A percentile compares a stretch with the other conserved stretches of the same genome.
Evolutionary conservation across 2,329 filamentous ascomycete genomes (phyloP).

Genomic region (Phoma sp.): DNA sequence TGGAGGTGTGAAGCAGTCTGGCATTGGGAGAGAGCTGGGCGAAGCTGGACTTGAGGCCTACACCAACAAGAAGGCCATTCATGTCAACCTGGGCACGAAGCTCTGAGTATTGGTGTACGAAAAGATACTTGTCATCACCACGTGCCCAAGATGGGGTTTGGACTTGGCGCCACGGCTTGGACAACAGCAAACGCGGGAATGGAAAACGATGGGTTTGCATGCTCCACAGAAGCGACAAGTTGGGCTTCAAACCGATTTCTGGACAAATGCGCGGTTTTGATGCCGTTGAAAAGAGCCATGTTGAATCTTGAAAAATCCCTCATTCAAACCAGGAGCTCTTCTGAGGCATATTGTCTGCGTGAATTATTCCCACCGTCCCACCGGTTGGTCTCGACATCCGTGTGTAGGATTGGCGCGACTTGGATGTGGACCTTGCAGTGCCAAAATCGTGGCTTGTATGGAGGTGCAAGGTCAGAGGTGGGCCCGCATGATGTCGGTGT

Average conservation of each 20-base stretch:
- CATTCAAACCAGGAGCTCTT: not conserved
- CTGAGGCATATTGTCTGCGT: conserved; percentile 10
- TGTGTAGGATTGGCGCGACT: conserved; percentile 6
- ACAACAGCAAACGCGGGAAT: conserved; percentile 1
- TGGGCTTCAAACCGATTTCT: not conserved
- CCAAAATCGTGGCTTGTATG: conserved; percentile 13
- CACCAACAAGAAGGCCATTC: conserved; percentile 63
- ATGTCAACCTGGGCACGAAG: conserved; percentile 56
- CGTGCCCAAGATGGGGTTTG: conserved; percentile 30
- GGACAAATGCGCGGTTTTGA: not conserved
- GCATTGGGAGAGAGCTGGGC: conserved; percentile 66
- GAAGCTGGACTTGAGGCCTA: conserved; percentile 68
- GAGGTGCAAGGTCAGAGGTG: conserved; percentile 11
- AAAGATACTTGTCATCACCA: conserved; percentile 19
- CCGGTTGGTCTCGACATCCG: not conserved
- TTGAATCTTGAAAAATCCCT: not conserved
- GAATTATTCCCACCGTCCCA: not conserved
- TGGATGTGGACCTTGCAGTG: not conserved
- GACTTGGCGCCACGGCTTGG: conserved; percentile 46
- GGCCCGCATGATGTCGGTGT: conserved; percentile 14
- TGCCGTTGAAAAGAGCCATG: not conserved
- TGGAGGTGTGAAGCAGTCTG: conserved; percentile 67
- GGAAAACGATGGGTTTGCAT: not conserved
- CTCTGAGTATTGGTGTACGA: conserved; percentile 37
- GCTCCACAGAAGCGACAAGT: not conserved